Percentiles rank a stretch among this genome's conserved stretches.
Conservation (phyloP, 116 monocot genomes). For the Cymodocea nodosa region DNA sequence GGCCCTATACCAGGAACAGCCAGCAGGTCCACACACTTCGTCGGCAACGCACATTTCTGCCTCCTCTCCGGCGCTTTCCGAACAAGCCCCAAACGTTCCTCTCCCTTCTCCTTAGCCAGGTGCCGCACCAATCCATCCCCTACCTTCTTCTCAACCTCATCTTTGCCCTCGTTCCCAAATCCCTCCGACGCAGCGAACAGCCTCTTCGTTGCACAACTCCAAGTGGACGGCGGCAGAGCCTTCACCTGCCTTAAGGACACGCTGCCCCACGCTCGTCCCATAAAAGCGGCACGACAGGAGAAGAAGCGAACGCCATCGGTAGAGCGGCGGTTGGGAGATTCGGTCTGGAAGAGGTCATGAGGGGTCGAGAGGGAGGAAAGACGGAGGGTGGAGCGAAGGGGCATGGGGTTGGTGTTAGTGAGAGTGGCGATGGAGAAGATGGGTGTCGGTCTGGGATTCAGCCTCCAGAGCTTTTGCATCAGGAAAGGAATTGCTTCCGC, state of each 20-base stretch:
- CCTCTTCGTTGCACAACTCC: slow-evolving; percentile 5
- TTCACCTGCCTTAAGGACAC: not conserved
- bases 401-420: not conserved
- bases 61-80: slow-evolving; percentile 20
- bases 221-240: not conserved
- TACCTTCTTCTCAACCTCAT: not conserved
- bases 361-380: not conserved
- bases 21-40: slow-evolving; percentile 26
- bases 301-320: not conserved
- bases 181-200: not conserved
- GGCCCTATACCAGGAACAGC: slow-evolving; percentile 60
- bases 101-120: not conserved
- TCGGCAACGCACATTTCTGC: slow-evolving; percentile 12
- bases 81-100: not conserved
- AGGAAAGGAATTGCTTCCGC: not conserved
- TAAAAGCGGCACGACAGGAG: not conserved
- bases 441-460: not conserved
- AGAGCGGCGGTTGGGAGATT: not conserved
- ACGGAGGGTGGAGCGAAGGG: not conserved
- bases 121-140: not conserved
- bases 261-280: slow-evolving; percentile 3
- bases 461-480: slow-evolving; percentile 14
- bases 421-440: not conserved
- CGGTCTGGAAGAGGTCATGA: not conserved
- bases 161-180: not conserved